A percentile compares a stretch with the other conserved stretches of the same genome.
Conservation (phyloP, 1,284 basidiomycete species). For the Rhodofomes roseus region DNA sequence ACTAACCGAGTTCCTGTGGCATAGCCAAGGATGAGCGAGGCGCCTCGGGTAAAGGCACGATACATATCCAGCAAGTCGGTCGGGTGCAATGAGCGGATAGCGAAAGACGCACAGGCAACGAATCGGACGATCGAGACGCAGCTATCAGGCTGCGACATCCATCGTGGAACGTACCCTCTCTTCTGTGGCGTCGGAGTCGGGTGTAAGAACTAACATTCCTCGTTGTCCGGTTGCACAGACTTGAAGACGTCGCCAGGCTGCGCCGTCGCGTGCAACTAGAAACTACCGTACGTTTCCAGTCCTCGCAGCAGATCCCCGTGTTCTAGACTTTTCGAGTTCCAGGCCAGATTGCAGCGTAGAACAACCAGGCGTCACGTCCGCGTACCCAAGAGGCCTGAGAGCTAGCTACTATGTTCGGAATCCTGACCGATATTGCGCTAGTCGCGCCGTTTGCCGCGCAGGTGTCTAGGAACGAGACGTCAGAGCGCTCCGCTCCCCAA, state of each 20-base stretch:
- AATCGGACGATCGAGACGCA: neutral
- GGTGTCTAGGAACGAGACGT: neutral
- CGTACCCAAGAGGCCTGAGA: neutral
- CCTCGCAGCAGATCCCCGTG: neutral
- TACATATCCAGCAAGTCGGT: neutral
- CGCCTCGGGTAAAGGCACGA: neutral
- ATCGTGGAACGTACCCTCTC: neutral
- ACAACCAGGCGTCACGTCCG: neutral
- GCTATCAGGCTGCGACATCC: neutral
- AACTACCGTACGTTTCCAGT: neutral
- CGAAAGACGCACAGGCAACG: neutral
- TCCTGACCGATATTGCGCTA: neutral
- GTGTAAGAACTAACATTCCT: neutral
- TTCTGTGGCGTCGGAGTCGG: neutral
- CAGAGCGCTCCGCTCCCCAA: neutral
- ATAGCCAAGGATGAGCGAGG: neutral
- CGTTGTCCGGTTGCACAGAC: neutral
- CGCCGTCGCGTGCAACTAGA: neutral
- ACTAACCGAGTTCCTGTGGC: neutral
- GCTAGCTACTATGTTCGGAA: neutral
- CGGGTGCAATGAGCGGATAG: neutral
- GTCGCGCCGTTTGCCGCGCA: conserved; percentile 1
- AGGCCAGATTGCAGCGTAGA: neutral
- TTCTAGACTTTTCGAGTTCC: neutral
- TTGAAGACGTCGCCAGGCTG: neutral